Evolutionary conservation across 257 asterid genomes (phyloP), one percentile per base, ranked within the genome.

Genomic region (Echium plantagineum): DNA sequence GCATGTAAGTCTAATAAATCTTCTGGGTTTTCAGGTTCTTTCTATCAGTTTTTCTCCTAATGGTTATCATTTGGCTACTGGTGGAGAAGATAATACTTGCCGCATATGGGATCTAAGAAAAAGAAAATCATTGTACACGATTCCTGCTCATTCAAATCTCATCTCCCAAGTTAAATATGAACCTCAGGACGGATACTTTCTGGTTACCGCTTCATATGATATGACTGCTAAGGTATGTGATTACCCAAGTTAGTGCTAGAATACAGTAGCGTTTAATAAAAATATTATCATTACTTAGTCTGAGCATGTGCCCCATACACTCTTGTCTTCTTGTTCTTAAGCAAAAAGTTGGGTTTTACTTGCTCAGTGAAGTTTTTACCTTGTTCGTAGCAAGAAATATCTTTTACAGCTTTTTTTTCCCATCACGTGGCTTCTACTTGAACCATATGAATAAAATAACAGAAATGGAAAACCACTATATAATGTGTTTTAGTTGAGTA

Each of bases 71-170:
- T 73, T 93, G 69, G 98, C 96, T 68, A 82, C 94, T 12, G 96
- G 97, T 18, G 97, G 97, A 8, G 97, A 93, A 81, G 98, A 93
- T 72, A 89, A 93, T 78, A 82, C 95, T 63, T 93, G 99, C 80
- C 74, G 97, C 56, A 77, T 93, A 61, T 93, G 97, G 97, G 96
- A 93, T 71, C 73, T 89, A 62, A 81, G 97, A 82, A 86, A 81
- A 90, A 80, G 83, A 67, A 93, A 77, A 77, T 85, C 73, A 9
- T 57, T 83, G 65, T 89, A 86, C 74, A 65, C 66, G 69, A 89
- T 93, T 65, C 99, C 97, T 59, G 99, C 99, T 66, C 97, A 89
- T 71, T 73, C 97, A 59, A 89, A 83, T 75, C 91, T 93, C 62
- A 67, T 89, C 59, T 93, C 97, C 57, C 96, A 84, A 78, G 96